These are phyloP conservation scores for Hymenoscyphus scutula DNA, from an alignment of 2,329 filamentous ascomycete genomes.

Conservation along the genomic window DNA sequence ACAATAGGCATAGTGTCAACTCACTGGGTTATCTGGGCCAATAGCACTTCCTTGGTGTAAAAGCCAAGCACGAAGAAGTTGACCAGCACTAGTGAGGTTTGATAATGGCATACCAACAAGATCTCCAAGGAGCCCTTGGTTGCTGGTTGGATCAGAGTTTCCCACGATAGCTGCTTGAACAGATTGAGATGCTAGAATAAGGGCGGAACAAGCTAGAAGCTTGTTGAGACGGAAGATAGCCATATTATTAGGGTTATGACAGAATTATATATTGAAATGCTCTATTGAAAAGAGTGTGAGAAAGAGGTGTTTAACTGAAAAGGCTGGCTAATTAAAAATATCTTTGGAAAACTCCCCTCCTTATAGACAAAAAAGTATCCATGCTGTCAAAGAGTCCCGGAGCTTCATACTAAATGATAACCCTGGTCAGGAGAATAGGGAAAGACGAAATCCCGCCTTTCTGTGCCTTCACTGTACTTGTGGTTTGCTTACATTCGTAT, in stretches of 20 bases:
- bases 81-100: conserved; percentile 3
- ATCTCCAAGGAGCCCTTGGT: conserved; percentile 9
- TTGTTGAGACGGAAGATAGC: not conserved
- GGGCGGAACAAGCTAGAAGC: not conserved
- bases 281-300: not conserved
- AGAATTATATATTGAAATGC: not conserved
- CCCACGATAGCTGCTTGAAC: not conserved
- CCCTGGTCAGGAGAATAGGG: not conserved
- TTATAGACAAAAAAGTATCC: not conserved
- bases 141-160: not conserved
- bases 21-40: not conserved
- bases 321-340: not conserved
- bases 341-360: not conserved
- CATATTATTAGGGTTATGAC: not conserved
- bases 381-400: not conserved
- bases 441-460: not conserved
- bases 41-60: conserved; percentile 3
- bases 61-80: conserved; percentile 6
- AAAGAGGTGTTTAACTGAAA: not conserved
- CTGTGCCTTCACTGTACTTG: not conserved
- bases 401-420: not conserved
- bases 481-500: not conserved
- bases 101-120: conserved; percentile 4
- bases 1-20: no score
- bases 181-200: not conserved